phyloP scores from a whole-genome alignment of 148 eudicot species.

The Spergularia bocconei region DNA sequence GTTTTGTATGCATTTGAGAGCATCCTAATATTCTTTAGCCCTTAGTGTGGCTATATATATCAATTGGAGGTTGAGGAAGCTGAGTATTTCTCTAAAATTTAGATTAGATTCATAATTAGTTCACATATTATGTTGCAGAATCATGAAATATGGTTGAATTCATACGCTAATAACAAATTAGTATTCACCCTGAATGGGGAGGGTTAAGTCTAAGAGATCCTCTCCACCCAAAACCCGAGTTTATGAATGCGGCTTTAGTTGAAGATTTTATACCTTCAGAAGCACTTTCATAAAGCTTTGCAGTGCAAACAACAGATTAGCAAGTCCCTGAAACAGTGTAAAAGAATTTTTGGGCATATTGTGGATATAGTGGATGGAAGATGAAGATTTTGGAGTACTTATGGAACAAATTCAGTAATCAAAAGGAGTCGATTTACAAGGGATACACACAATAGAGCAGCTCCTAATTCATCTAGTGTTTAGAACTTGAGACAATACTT shows the following conservation, averaged over 20 bases:
- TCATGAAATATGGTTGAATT: not conserved
- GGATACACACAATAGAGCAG: conserved; percentile 19
- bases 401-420: conserved; percentile 20
- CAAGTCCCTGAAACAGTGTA: not conserved
- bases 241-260: not conserved
- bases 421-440: conserved; percentile 31
- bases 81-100: not conserved
- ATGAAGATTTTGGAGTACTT: not conserved
- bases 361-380: not conserved
- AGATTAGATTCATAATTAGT: not conserved
- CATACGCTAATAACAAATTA: not conserved
- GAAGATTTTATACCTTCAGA: not conserved
- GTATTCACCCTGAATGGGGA: not conserved
- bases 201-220: not conserved
- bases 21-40: not conserved
- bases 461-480: conserved; percentile 29
- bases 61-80: not conserved
- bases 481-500: conserved; percentile 21
- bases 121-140: not conserved
- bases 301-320: not conserved
- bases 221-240: not conserved
- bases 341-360: conserved; percentile 12
- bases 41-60: not conserved
- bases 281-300: not conserved
- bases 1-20: not conserved